A percentile compares a stretch with the other conserved stretches of the same genome.
phyloP scores from a whole-genome alignment of 179 eudicot species.

The Nepenthes alata region DNA sequence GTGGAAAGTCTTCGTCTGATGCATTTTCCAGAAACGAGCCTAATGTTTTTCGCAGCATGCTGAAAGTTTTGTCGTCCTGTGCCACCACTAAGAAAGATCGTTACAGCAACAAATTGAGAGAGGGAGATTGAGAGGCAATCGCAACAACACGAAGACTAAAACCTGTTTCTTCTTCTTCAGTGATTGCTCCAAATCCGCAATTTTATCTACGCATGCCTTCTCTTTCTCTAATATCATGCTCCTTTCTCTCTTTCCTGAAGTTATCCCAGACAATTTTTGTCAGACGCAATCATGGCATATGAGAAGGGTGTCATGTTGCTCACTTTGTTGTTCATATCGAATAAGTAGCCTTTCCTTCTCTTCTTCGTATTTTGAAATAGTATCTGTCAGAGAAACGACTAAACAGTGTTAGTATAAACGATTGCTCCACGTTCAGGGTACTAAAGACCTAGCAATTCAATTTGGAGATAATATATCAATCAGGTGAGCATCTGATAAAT shows the following conservation, averaged over 20 bases:
- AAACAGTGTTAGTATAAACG: background rate
- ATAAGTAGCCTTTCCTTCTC: constrained; percentile 67
- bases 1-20: constrained; percentile 58
- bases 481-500: background rate
- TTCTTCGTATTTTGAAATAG: constrained; percentile 65
- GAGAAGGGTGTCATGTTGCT: constrained; percentile 14
- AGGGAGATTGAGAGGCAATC: background rate
- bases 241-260: constrained; percentile 87
- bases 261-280: background rate
- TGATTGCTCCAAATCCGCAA: constrained; percentile 63
- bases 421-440: no score
- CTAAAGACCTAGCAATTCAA: background rate
- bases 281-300: constrained; percentile 1
- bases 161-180: constrained; percentile 90
- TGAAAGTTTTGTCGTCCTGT: constrained; percentile 82
- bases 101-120: background rate
- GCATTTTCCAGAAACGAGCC: constrained; percentile 76
- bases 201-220: constrained; percentile 49
- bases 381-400: constrained; percentile 26
- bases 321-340: constrained; percentile 83
- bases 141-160: background rate
- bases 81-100: background rate
- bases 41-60: constrained; percentile 63
- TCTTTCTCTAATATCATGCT: constrained; percentile 58
- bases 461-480: background rate